These are phyloP conservation scores for Naumovozyma dairenensis DNA, from an alignment of 805 yeast genomes.

Conservation along the genomic window DNA sequence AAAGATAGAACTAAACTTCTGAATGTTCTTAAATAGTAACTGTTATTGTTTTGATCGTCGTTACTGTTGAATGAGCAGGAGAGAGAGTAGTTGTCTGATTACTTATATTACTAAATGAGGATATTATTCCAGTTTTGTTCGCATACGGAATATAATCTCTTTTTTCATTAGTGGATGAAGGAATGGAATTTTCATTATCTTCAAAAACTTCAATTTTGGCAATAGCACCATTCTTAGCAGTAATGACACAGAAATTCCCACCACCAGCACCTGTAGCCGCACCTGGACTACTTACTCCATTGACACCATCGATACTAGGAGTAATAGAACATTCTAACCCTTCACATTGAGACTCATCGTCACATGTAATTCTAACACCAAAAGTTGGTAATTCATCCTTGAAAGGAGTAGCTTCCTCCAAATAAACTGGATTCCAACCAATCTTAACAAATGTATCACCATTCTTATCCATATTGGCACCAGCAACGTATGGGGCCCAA, in stretches of 20 bases:
- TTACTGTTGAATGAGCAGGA: no score
- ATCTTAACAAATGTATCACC: conserved; percentile 71
- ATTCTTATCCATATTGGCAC: conserved; percentile 63
- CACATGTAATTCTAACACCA: conserved; percentile 67
- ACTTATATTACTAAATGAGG: no score
- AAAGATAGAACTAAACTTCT: no score
- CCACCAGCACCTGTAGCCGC: conserved; percentile 45
- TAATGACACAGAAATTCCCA: conserved; percentile 71
- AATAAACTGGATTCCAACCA: conserved; percentile 82
- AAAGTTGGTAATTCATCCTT: conserved; percentile 45
- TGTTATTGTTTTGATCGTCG: no score
- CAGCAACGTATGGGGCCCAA: conserved; percentile 91
- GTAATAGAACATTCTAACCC: conserved; percentile 75
- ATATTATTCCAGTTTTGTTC: no score
- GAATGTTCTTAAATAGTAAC: no score
- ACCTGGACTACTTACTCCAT: conserved; percentile 38
- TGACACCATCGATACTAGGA: conserved; percentile 51
- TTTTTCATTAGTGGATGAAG: neutral
- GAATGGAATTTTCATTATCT: neutral
- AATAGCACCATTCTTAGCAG: conserved; percentile 50
- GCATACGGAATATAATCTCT: neutral
- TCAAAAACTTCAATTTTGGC: conserved; percentile 65
- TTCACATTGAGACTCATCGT: conserved; percentile 52
- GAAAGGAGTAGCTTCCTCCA: conserved; percentile 49
- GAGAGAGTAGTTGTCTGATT: no score